Evolutionary conservation across 2,329 filamentous ascomycete genomes (phyloP), one percentile per base, ranked within the genome.

Genomic region (Aphanoascus verrucosus): DNA sequence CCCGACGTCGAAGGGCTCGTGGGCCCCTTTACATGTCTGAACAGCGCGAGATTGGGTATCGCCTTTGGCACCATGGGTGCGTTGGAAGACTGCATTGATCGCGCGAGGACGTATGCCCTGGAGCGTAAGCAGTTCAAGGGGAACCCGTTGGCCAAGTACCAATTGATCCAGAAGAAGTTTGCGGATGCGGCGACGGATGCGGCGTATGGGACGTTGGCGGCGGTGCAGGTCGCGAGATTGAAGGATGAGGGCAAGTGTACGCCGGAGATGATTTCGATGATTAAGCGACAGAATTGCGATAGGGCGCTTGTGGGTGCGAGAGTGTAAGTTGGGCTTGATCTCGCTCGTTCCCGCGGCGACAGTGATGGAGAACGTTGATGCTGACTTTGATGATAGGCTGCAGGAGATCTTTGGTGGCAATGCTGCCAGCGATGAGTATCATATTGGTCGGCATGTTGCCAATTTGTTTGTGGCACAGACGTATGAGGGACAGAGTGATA

Each of bases 331-430:
- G 5, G 37, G 15, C 20, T 37, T 49, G n/a, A 34, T 44, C 52
- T 14, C 19, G 17, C 48, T 35, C 28, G 9, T 19, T 28, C 46
- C 4, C 11, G n/a, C 5, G 43, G 28, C 32, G 31, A n/a, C 45
- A 31, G 14, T 47, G 7, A 28, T 7, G 7, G 5, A 54, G 32
- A 14, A 48, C 14, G 15, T 15, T 14, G 1, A 35, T 8, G 15
- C 37, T 40, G 14, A 50, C 38, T 12, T n/a, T 7, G 23, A 28
- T 28, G 23, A 19, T 55, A 82, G 79, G 56, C 74, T 98, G 57
- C 93, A 98, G 71, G 93, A 98, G 74, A 81, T 98, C 19, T 96
- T 98, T 72, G 93, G 93, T 55, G 93, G 93, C 31, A 98, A 98
- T 66, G 93, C 93, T n/a, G 88, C 93, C 48, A 95, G 89, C 65